Base-by-base conservation (phyloP, 768 basidiomycete genomes). In the Crepidotus variabilis region DNA sequence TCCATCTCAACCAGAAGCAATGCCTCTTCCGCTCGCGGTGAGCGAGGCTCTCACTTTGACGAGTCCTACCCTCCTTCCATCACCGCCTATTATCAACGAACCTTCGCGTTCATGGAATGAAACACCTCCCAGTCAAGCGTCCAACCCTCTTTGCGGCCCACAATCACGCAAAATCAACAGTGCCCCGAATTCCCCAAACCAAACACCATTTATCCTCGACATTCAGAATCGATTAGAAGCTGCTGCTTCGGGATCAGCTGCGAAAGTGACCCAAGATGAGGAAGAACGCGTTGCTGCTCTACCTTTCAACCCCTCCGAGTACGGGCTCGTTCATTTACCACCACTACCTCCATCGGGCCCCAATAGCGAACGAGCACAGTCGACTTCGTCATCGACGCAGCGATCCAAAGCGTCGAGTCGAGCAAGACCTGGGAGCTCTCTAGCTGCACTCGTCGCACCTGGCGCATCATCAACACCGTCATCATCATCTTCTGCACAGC, bases 311-410 rank as follows among this genome's bases (percentile, higher is more conserved):
- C 69, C 69, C 11, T 76, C 75, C 13, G 71, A 75, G 57, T 70
- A 67, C 54, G 76, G 74, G 14, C 57, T 78, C 45, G 75, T 79
- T 11, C 77, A 76, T 66, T 65, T 79, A 2, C 71, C 73, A 2
- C 73, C 76, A 14, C 53, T 74, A 1, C 64, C 68, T 9, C 48
- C 66, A 1, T 58, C 69, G 11, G 45, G 39, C 18, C 43, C 55
- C 45, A 45, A 50, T 22, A 63, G 60, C 51, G 65, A 56, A 61
- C 58, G 56, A 58, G 58, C 48, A 14, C 58, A 35, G 53, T 63
- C 48, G 35, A 49, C 54, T 39, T 57, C 43, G 6, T 58, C 56
- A 16, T 59, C 63, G 52, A 45, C 54, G 20, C 22, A 36, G 7
- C 52, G 52, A 57, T 51, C 47, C 48, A 43, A 21, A 23, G 47